Base-by-base conservation (phyloP, 805 yeast genomes). In the Spathaspora girioi region DNA sequence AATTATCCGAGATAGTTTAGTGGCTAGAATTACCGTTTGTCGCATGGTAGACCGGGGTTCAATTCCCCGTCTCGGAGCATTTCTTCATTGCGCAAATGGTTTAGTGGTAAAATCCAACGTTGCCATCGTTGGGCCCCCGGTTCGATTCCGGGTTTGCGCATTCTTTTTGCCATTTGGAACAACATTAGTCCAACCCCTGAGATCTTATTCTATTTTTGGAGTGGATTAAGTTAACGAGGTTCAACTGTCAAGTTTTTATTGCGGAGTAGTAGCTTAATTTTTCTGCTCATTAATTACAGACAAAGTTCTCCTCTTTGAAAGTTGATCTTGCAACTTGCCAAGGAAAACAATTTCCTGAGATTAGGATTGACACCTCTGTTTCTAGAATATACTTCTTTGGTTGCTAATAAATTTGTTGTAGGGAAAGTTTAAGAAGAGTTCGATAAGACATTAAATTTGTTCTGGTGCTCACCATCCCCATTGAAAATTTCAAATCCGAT, bases 1-100 rank as follows among this genome's bases (percentile, higher is more conserved):
- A 35, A 45, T 20, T 23, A 19, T 51, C 54, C 51, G 56, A 40
- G 54, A 51, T 51, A 51, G 54, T 51, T 51, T 51, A 51, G 54
- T 51, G 54, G 54, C 59, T 56, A 56, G 59, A 56, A 56, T 56
- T 55, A 55, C 59, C 59, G 59, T 48, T 56, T 56, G 59, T 56
- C 59, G 59, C 58, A 49, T 55, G 59, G 59, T 55, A 56, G 59
- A 56, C 59, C 59, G 56, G 59, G 59, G 59, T 56, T 56, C 59
- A 56, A 56, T 56, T 56, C 59, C 59, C 59, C 56, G 59, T 56
- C 59, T 54, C 56, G 58, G 59, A 56, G 59, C 47, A 47, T 46
- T 32, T 17, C 11, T 38, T 38, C 17, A 9, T 23, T 23, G 53
- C 53, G 53, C 51, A 35, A 44, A 41, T 53, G 56, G 55, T 52